Percentiles rank a stretch among this genome's conserved stretches.
These are phyloP conservation scores for Tolypocladium endophyticum DNA, from an alignment of 2,329 filamentous ascomycete genomes.

Conservation along the genomic window DNA sequence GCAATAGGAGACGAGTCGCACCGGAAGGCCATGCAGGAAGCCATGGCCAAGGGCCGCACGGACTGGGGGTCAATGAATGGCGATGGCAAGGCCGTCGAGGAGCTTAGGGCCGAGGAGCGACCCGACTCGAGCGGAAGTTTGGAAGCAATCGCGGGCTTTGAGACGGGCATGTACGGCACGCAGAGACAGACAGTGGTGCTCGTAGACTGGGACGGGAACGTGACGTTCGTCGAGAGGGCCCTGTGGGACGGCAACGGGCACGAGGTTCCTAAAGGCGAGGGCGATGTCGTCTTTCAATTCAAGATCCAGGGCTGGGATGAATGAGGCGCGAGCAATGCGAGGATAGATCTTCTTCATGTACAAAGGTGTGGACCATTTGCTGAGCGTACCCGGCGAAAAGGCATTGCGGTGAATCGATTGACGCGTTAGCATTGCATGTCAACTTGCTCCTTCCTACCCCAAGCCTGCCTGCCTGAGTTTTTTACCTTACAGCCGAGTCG, in stretches of 20 bases:
- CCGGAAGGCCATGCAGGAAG: constrained; percentile 32
- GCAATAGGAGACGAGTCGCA: constrained; percentile 40
- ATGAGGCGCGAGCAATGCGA: background rate
- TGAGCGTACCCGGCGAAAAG: background rate
- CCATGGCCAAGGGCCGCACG: constrained; percentile 24
- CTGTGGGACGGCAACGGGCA: constrained; percentile 50
- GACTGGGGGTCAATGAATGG: constrained; percentile 24
- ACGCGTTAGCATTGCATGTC: background rate
- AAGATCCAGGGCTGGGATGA: constrained; percentile 42
- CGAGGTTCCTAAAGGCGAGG: constrained; percentile 39
- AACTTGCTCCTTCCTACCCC: background rate
- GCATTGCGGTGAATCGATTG: background rate
- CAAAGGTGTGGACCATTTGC: background rate
- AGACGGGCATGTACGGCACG: constrained; percentile 53
- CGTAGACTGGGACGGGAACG: constrained; percentile 52
- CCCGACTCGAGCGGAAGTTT: constrained; percentile 22
- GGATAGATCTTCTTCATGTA: background rate
- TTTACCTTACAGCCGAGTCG: background rate
- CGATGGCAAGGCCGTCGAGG: constrained; percentile 24
- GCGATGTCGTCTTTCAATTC: constrained; percentile 46
- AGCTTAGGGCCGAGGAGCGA: constrained; percentile 22
- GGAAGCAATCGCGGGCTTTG: constrained; percentile 29
- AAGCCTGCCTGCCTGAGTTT: background rate
- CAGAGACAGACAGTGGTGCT: constrained; percentile 54
- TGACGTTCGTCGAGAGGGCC: constrained; percentile 48